Conservation (phyloP, 192 early-diverging fungal species). For the Coemansia guatemalensis region DNA sequence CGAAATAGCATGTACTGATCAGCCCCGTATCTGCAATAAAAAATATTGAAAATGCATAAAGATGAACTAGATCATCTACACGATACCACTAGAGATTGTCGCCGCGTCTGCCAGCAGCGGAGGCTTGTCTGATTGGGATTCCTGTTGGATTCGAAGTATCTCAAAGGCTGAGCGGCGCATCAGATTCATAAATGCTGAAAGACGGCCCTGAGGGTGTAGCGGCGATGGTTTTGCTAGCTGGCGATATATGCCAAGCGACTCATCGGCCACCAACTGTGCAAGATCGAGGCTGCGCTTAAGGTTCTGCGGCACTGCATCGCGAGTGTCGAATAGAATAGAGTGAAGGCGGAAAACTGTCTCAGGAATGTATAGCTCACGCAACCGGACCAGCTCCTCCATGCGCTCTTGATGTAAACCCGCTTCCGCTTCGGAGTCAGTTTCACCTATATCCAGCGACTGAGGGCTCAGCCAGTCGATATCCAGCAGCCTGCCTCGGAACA, state of each 20-base stretch:
- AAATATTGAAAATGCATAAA: slow-evolving; percentile 2
- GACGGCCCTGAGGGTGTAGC: slow-evolving; percentile 43
- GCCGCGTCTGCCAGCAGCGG: slow-evolving; percentile 24
- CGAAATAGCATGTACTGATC: background rate
- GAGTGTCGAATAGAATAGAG: slow-evolving; percentile 65
- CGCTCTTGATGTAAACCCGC: slow-evolving; percentile 7
- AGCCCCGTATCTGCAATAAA: background rate
- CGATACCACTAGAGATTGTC: slow-evolving; percentile 12
- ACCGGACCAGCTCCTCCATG: slow-evolving; percentile 38
- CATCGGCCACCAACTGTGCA: slow-evolving; percentile 57
- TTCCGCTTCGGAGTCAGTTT: slow-evolving; percentile 6
- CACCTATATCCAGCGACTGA: slow-evolving; percentile 21
- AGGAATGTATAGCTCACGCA: slow-evolving; percentile 63
- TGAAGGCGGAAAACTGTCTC: slow-evolving; percentile 70
- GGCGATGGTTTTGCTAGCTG: slow-evolving; percentile 48
- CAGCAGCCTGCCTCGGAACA: slow-evolving; percentile 39
- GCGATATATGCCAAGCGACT: slow-evolving; percentile 46
- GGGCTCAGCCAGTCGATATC: slow-evolving; percentile 41
- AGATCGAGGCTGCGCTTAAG: slow-evolving; percentile 56
- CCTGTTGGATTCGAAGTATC: slow-evolving; percentile 39
- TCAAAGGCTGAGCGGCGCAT: slow-evolving; percentile 57
- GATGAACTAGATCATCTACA: slow-evolving; percentile 1
- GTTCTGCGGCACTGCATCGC: slow-evolving; percentile 55
- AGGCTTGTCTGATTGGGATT: slow-evolving; percentile 35
- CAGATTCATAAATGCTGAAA: slow-evolving; percentile 51